Base-by-base conservation (phyloP, 805 yeast genomes). In the Sugiyamaella valdiviana region DNA sequence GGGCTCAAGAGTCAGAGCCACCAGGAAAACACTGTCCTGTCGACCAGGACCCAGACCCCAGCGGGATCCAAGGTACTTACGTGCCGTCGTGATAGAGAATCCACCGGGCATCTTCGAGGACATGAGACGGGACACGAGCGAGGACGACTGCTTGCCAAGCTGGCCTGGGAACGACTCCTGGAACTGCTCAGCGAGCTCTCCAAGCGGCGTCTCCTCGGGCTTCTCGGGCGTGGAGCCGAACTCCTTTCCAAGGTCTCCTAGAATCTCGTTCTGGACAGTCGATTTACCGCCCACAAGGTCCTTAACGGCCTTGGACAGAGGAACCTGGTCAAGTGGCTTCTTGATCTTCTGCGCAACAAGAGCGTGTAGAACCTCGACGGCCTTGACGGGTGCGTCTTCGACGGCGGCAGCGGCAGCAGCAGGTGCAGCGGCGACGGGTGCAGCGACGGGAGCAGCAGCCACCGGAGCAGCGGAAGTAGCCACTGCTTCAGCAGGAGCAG, bases 31-130 rank as follows among this genome's bases (percentile, higher is more conserved):
- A 42, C 95, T 78, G 67, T 93, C 98, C 74, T 91, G 98, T 75
- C 98, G 83, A 60, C 97, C 96, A 42, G 85, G 54, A 57, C 85
- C 95, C 61, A 93, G 78, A 58, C 99, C 99, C 86, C 86, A 93
- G 69, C 91, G 81, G 40, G 90, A 65, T 72, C 85, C 90, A 67
- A 93, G 79, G 72, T 93, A 86, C 69, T 90, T 88, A 76, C 97
- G 84, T 45, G 96, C 95, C 56, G 78, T 74, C 53, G 96, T 83
- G 59, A 91, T 83, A 42, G 95, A 85, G 71, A 91, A 93, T 17
- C 99, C 99, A 78, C 99, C 99, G 47, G 99, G 98, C 98, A 93
- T 93, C 75, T 93, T 93, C 23, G 97, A 84, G 9, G 98, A 82
- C 75, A 90, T 85, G 63, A 93, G 77, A 72, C 97, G 83, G 54